Evolutionary conservation across 371 early-diverging fungal species (phyloP).

Genomic region (Saksenaea vasiformis): DNA sequence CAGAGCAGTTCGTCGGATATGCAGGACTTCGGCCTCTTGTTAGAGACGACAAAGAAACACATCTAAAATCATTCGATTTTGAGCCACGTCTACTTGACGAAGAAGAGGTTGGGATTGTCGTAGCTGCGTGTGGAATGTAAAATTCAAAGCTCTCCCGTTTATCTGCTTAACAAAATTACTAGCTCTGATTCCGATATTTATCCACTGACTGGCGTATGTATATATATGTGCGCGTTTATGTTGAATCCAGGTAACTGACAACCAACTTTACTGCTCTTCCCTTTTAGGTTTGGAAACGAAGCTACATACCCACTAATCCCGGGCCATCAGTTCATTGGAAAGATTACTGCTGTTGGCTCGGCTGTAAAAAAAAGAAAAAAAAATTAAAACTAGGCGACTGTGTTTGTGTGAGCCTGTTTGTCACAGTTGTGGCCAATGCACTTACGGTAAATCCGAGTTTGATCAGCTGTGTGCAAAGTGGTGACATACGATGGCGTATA

Average conservation of each 20-base stretch:
- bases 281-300: constrained; percentile 45
- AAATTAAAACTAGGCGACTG: constrained; percentile 62
- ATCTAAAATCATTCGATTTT: constrained; percentile 43
- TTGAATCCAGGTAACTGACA: too few species aligned
- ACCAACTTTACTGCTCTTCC: constrained; percentile 17
- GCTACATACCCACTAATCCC: constrained; percentile 61
- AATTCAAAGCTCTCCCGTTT: background rate
- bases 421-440: constrained; percentile 39
- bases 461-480: constrained; percentile 43
- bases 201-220: constrained; percentile 37
- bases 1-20: constrained; percentile 34
- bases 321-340: constrained; percentile 79
- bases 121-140: constrained; percentile 63
- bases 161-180: background rate
- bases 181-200: constrained; percentile 58
- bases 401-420: constrained; percentile 74
- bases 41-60: constrained; percentile 18
- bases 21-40: constrained; percentile 38
- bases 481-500: constrained; percentile 50
- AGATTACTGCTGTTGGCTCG: constrained; percentile 56
- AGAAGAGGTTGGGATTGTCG: constrained; percentile 62
- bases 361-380: too few species aligned
- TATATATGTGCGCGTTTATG: too few species aligned
- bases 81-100: constrained; percentile 37
- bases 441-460: constrained; percentile 30